phyloP scores from a whole-genome alignment of 805 yeast genomes.

The Metschnikowia henanensis region DNA sequence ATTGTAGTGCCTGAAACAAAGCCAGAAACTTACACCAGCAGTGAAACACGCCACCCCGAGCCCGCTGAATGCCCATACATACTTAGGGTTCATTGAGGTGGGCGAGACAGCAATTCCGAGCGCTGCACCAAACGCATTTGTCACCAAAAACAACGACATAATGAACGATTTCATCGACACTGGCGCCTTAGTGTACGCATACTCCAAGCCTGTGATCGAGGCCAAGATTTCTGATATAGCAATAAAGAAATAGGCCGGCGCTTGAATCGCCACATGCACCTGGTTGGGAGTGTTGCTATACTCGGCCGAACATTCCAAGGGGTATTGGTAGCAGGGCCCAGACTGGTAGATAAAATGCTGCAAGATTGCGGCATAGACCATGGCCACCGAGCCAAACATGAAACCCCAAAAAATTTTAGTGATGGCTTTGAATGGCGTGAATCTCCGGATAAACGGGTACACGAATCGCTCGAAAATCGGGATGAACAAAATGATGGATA shows the following conservation, averaged over 20 bases:
- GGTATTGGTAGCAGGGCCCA: slow-evolving; percentile 72
- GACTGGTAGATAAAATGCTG: slow-evolving; percentile 67
- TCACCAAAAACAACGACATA: slow-evolving; percentile 64
- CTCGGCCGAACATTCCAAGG: slow-evolving; percentile 50
- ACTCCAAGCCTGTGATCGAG: slow-evolving; percentile 78
- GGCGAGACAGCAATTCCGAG: slow-evolving; percentile 74
- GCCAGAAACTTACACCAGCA: slow-evolving; percentile 64
- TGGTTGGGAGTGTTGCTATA: slow-evolving; percentile 45
- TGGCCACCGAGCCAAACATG: slow-evolving; percentile 59
- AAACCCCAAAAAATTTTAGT: slow-evolving; percentile 73
- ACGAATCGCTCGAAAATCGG: slow-evolving; percentile 64
- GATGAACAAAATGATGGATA: slow-evolving; percentile 70
- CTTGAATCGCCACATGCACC: slow-evolving; percentile 68
- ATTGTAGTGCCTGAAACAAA: slow-evolving; percentile 55
- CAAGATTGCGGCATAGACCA: slow-evolving; percentile 75
- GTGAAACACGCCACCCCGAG: slow-evolving; percentile 57
- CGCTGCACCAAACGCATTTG: slow-evolving; percentile 77
- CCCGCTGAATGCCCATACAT: slow-evolving; percentile 67
- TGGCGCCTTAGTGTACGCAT: slow-evolving; percentile 84
- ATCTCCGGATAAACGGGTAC: slow-evolving; percentile 47
- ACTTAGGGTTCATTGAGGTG: slow-evolving; percentile 66
- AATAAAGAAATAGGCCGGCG: slow-evolving; percentile 70
- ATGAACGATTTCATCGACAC: slow-evolving; percentile 64
- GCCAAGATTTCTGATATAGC: slow-evolving; percentile 82
- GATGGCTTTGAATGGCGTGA: slow-evolving; percentile 63